A percentile compares a stretch with the other conserved stretches of the same genome.
Conservation (phyloP, 441 rosid species). For the Brassica balearica region DNA sequence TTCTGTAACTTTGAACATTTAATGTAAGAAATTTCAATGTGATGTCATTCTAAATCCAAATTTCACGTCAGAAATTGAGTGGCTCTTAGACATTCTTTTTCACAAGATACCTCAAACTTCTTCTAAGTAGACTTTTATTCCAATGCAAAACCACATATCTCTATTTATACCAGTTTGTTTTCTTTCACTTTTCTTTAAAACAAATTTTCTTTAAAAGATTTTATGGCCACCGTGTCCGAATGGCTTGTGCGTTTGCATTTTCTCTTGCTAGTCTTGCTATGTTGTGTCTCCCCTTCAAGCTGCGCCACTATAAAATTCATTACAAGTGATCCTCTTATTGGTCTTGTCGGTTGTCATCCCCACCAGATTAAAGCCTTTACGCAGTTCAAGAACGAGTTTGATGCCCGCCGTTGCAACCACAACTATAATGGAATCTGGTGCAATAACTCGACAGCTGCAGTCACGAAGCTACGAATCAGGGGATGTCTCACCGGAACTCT, state of each 20-base stretch:
- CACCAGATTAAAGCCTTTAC: neutral
- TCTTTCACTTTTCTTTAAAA: neutral
- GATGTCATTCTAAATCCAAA: neutral
- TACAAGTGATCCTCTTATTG: conserved; percentile 12
- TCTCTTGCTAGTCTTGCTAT: neutral
- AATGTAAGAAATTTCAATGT: neutral
- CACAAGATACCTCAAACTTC: neutral
- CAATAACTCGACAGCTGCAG: conserved; percentile 8
- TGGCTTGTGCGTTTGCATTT: conserved; percentile 9
- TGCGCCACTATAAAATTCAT: neutral
- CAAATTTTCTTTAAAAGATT: neutral
- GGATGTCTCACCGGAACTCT: conserved; percentile 4
- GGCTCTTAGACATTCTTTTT: conserved; percentile 9
- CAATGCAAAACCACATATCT: conserved; percentile 1
- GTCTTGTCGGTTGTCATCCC: conserved; percentile 14
- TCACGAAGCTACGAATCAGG: conserved; percentile 6
- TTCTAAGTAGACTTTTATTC: conserved; percentile 5
- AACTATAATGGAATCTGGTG: conserved; percentile 12
- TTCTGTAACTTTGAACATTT: neutral
- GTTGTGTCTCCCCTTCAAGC: conserved; percentile 7
- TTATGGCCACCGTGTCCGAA: neutral
- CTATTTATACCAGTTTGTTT: neutral
- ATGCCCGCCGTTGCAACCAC: conserved; percentile 5
- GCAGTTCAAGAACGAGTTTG: conserved; percentile 22
- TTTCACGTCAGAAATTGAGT: neutral